These are phyloP conservation scores for Trypanosoma conorhini DNA, from an alignment of 208 protist species.

Conservation along the genomic window DNA sequence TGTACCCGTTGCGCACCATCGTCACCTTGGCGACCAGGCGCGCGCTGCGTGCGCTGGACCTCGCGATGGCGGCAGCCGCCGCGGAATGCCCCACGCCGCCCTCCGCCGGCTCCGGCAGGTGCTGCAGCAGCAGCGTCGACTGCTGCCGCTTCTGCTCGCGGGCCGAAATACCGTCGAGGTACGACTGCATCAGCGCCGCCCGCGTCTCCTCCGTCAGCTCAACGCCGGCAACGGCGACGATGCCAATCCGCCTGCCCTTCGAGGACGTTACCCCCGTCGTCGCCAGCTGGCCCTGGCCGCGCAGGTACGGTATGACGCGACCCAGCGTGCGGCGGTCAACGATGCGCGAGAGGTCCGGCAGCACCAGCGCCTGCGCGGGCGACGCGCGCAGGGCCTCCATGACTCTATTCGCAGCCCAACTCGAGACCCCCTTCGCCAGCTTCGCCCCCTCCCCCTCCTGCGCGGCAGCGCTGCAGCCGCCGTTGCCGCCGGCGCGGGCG, in stretches of 20 bases:
- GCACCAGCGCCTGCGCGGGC: slow-evolving; percentile 46
- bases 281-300: slow-evolving; percentile 30
- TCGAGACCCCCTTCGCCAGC: slow-evolving; percentile 47
- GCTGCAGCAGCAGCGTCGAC: slow-evolving; percentile 34
- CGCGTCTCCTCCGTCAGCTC: slow-evolving; percentile 17
- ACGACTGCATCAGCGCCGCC: slow-evolving; percentile 30
- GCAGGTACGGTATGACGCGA: slow-evolving; percentile 65
- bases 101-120: slow-evolving; percentile 41
- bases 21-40: slow-evolving; percentile 45
- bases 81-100: slow-evolving; percentile 26
- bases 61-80: slow-evolving; percentile 22
- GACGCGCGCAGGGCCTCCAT: slow-evolving; percentile 54
- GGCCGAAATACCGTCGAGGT: slow-evolving; percentile 27
- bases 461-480: background rate
- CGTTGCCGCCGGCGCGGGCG: background rate
- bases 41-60: slow-evolving; percentile 15
- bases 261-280: slow-evolving; percentile 50
- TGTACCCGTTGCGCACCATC: slow-evolving; percentile 76
- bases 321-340: slow-evolving; percentile 50
- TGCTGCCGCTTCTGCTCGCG: slow-evolving; percentile 10
- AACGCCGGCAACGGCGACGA: slow-evolving; percentile 47
- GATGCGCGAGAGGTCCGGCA: slow-evolving; percentile 38
- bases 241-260: slow-evolving; percentile 48
- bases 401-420: slow-evolving; percentile 53
- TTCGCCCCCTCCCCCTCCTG: background rate